Evolutionary conservation across 192 early-diverging fungal genomes (phyloP).

Genomic region (Backusella liffmaniae): DNA sequence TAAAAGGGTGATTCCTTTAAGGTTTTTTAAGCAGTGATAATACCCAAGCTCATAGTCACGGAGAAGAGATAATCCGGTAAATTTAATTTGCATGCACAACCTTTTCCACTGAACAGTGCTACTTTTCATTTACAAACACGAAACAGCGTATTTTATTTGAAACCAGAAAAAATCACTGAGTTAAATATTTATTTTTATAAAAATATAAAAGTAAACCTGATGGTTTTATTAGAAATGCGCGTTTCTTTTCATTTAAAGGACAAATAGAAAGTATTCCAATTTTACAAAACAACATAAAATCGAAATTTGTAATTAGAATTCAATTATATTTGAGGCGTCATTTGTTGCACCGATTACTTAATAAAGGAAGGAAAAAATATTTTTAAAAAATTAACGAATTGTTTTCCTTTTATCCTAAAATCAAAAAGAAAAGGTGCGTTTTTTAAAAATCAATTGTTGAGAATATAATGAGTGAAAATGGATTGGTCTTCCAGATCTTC

Average conservation of each 20-base stretch:
- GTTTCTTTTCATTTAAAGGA: not conserved
- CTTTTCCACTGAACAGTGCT: too few relatives aligned
- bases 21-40: not conserved
- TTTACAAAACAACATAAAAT: not conserved
- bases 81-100: not conserved
- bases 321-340: not conserved
- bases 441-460: not conserved
- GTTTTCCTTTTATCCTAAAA: slow-evolving; percentile 1
- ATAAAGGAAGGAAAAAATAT: not conserved
- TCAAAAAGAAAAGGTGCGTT: not conserved
- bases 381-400: not conserved
- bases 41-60: not conserved
- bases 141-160: not conserved
- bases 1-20: too few relatives aligned
- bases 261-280: not conserved
- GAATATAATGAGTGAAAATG: not conserved
- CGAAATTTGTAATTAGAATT: not conserved
- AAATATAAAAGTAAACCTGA: not conserved
- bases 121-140: too few relatives aligned
- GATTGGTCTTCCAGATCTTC: not conserved
- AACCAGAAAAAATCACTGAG: not conserved
- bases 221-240: not conserved
- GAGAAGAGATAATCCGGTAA: not conserved
- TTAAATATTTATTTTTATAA: not conserved
- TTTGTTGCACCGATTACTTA: not conserved